Evolutionary conservation across 2,329 filamentous ascomycete genomes (phyloP).

Genomic region (Xylariaceae sp.): DNA sequence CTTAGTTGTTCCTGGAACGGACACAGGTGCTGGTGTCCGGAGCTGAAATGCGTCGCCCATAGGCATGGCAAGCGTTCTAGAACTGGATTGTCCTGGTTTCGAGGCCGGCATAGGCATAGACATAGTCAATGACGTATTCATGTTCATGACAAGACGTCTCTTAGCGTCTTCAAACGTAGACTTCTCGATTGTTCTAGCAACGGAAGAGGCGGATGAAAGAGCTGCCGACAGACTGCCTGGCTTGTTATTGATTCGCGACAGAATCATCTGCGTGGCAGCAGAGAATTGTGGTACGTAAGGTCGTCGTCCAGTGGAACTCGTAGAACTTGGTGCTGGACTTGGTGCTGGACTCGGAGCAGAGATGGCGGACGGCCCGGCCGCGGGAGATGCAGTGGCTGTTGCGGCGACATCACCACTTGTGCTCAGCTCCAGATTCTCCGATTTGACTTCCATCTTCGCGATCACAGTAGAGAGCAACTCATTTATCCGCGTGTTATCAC

Average conservation of each 20-base stretch:
- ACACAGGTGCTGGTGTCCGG: constrained; percentile 26
- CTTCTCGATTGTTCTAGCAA: constrained; percentile 42
- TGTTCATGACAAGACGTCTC: constrained; percentile 48
- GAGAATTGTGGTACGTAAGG: constrained; percentile 45
- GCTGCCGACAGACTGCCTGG: constrained; percentile 45
- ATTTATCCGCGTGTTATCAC: background rate
- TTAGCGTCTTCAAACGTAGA: constrained; percentile 49
- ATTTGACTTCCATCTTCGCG: constrained; percentile 16
- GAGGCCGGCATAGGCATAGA: constrained; percentile 40
- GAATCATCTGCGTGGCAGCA: constrained; percentile 50
- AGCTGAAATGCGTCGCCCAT: constrained; percentile 37
- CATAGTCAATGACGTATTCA: constrained; percentile 50
- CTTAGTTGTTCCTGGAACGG: constrained; percentile 6
- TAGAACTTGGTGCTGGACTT: constrained; percentile 34
- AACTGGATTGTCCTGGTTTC: background rate
- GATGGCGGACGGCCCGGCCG: constrained; percentile 9
- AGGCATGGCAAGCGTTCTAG: constrained; percentile 3
- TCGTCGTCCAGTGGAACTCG: constrained; percentile 39
- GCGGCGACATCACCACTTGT: constrained; percentile 2
- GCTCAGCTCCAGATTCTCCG: background rate
- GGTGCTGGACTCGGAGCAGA: constrained; percentile 18
- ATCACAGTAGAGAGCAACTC: background rate
- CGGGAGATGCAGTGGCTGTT: constrained; percentile 5
- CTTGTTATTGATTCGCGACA: constrained; percentile 47
- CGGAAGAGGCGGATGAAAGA: constrained; percentile 44